Percentiles rank a stretch among this genome's conserved stretches.
phyloP scores from a whole-genome alignment of 805 yeast genomes.

The Cyberlindnera meyerae region DNA sequence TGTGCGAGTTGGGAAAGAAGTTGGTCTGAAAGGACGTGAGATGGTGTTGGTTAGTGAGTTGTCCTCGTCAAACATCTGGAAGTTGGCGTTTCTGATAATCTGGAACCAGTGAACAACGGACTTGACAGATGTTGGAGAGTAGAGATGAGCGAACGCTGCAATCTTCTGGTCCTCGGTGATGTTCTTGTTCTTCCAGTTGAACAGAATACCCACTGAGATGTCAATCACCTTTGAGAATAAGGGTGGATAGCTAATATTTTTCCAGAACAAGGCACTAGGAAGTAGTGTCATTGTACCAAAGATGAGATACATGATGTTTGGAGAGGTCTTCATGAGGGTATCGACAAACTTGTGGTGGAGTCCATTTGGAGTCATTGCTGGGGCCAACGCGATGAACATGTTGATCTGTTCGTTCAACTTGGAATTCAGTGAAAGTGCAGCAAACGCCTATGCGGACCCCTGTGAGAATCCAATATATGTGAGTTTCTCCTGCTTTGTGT shows the following conservation, averaged over 20 bases:
- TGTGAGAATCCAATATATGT: slow-evolving; percentile 88
- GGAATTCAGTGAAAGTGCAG: slow-evolving; percentile 69
- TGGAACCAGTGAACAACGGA: slow-evolving; percentile 96
- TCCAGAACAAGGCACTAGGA: slow-evolving; percentile 77
- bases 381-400: slow-evolving; percentile 76
- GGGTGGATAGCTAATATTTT: slow-evolving; percentile 68
- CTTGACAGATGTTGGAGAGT: slow-evolving; percentile 88
- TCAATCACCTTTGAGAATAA: slow-evolving; percentile 72
- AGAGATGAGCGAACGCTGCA: slow-evolving; percentile 79
- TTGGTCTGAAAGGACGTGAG: slow-evolving; percentile 31
- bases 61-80: slow-evolving; percentile 85
- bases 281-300: slow-evolving; percentile 74
- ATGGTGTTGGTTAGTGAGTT: slow-evolving; percentile 33
- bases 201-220: slow-evolving; percentile 56
- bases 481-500: slow-evolving; percentile 49
- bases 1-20: slow-evolving; percentile 51
- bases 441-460: slow-evolving; percentile 92
- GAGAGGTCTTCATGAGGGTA: slow-evolving; percentile 70
- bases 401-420: slow-evolving; percentile 52
- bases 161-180: slow-evolving; percentile 70
- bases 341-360: slow-evolving; percentile 73
- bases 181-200: slow-evolving; percentile 75
- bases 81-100: slow-evolving; percentile 67
- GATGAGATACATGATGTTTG: slow-evolving; percentile 62
- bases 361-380: slow-evolving; percentile 91